phyloP scores from a whole-genome alignment of 1,139 yeast species.

The Yamadazyma jaroonii region DNA sequence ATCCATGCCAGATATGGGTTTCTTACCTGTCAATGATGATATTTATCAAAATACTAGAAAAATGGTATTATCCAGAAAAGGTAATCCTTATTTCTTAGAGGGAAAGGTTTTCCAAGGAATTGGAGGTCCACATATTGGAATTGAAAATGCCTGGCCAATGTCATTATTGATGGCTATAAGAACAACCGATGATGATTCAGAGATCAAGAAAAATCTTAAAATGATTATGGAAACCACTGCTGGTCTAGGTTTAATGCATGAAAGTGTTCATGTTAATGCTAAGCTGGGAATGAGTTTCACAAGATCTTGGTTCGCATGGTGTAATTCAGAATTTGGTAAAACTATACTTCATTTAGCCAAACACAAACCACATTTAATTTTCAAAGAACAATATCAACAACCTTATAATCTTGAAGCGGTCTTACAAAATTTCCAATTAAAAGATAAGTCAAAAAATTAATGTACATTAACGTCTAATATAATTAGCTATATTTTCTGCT shows the following conservation, averaged over 20 bases:
- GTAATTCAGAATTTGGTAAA: slow-evolving; percentile 87
- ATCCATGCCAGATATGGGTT: slow-evolving; percentile 81
- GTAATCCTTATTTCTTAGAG: slow-evolving; percentile 73
- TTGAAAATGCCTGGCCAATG: slow-evolving; percentile 89
- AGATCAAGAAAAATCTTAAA: slow-evolving; percentile 51
- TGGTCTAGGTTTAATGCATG: slow-evolving; percentile 81
- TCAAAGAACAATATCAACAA: slow-evolving; percentile 38
- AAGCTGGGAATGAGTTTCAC: slow-evolving; percentile 50
- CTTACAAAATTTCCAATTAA: not conserved
- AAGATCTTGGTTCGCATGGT: slow-evolving; percentile 93
- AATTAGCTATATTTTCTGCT: slow-evolving; percentile 69
- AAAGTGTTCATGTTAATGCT: slow-evolving; percentile 67
- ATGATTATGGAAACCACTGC: slow-evolving; percentile 61
- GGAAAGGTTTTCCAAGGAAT: slow-evolving; percentile 70
- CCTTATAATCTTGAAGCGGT: slow-evolving; percentile 24
- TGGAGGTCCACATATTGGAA: slow-evolving; percentile 91
- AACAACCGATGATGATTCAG: slow-evolving; percentile 70
- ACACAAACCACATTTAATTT: slow-evolving; percentile 71
- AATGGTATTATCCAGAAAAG: slow-evolving; percentile 66
- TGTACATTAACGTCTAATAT: slow-evolving; percentile 46
- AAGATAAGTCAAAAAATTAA: too few relatives aligned
- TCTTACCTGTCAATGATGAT: slow-evolving; percentile 46
- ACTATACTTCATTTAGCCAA: slow-evolving; percentile 73
- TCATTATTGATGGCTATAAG: slow-evolving; percentile 69
- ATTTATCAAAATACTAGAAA: slow-evolving; percentile 75